Evolutionary conservation across 2,329 filamentous ascomycete species (phyloP), one percentile per base, ranked within the genome.

Genomic region (Thielaviopsis punctulata): DNA sequence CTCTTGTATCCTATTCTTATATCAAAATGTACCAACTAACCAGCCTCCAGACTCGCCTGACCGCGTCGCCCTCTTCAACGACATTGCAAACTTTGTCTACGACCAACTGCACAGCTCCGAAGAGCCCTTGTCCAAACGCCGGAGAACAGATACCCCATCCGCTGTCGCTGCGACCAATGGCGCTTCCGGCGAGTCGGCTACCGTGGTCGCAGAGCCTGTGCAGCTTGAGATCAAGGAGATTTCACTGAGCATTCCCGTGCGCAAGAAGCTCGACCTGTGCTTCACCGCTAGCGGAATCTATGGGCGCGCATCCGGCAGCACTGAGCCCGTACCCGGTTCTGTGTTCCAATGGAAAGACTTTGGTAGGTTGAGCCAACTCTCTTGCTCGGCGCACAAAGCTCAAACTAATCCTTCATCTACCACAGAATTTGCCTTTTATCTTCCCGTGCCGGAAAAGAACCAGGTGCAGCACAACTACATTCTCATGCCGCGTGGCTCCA

Each of bases 221-320:
- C 63, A 81, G 23, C 66, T 82, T 18, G 75, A 75, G 57, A 69
- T 83, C 55, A 80, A 79, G 62, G 80, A 82, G 45, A 78, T 84
- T 19, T 83, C 79, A 0, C 69, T 83, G n/a, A 75, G 77, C 1
- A 70, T 82, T 3, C 80, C 80, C 0, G 77, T 80, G 65, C 70
- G 80, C 56, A 84, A 84, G 65, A 84, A 83, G 63, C 78, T 78
- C 58, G 76, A 79, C 57, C 62, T 84, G 8, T 79, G 76, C 62
- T 75, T 83, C 56, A 83, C 79, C 2, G 65, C 70, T 5, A 69
- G 71, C 55, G 75, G 76, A 57, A 59, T 82, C 30, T 82, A 80
- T 56, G 77, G 77, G 13, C 69, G 73, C 33, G 66, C 68, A 1
- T 67, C 75, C 0, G 71, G 71, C 44, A 73, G 74, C 1, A 70